A percentile compares a stretch with the other conserved stretches of the same genome.
Conservation (phyloP, 139 green algal genomes). For the Deuterostichococcus epilithicus region DNA sequence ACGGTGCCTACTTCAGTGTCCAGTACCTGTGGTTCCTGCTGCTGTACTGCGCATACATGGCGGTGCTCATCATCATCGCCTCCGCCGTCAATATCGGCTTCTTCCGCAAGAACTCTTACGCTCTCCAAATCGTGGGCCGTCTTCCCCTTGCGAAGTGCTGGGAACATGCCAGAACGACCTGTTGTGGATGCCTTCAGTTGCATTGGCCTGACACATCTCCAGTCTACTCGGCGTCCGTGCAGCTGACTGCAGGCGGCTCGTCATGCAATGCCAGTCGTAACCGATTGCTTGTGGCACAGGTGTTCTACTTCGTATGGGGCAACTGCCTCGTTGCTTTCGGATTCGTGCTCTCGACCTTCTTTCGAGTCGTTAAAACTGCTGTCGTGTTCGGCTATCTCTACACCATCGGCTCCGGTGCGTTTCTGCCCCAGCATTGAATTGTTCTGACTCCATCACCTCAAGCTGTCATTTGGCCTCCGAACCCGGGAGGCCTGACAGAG, state of each 20-base stretch:
- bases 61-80: slow-evolving; percentile 76
- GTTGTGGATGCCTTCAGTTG: too few relatives aligned
- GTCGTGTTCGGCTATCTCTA: slow-evolving; percentile 72
- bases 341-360: slow-evolving; percentile 76
- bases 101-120: slow-evolving; percentile 70
- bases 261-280: too few relatives aligned
- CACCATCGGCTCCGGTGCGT: slow-evolving; percentile 65
- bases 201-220: too few relatives aligned
- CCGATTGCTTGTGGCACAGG: not conserved
- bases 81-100: slow-evolving; percentile 70
- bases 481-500: too few relatives aligned
- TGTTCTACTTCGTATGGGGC: slow-evolving; percentile 87
- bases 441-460: too few relatives aligned
- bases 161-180: too few relatives aligned
- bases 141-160: not conserved
- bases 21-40: slow-evolving; percentile 77
- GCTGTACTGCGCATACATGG: slow-evolving; percentile 75
- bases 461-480: too few relatives aligned
- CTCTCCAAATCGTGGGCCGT: slow-evolving; percentile 22
- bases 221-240: too few relatives aligned
- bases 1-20: slow-evolving; percentile 46
- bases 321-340: slow-evolving; percentile 79
- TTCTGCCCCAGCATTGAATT: too few relatives aligned
- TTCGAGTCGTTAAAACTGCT: slow-evolving; percentile 59
- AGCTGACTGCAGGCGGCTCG: too few relatives aligned